phyloP scores from a whole-genome alignment of 108 stramenopile species.

The Bacterosira constricta region DNA sequence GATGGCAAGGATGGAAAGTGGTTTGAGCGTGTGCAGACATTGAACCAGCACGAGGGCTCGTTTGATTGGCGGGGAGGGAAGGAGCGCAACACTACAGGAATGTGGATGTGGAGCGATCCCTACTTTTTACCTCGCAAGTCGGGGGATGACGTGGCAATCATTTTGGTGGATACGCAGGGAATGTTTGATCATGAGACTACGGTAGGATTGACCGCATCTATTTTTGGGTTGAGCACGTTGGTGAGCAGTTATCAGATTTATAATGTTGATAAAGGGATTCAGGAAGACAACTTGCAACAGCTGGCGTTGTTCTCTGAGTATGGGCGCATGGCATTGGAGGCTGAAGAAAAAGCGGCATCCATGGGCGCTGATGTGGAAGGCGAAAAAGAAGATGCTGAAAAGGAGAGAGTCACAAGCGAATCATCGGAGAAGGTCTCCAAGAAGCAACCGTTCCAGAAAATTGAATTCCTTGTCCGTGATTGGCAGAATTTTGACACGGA shows the following conservation, averaged over 20 bases:
- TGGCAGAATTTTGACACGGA: slow-evolving; percentile 96
- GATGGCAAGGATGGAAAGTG: slow-evolving; percentile 60
- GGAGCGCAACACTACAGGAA: slow-evolving; percentile 97
- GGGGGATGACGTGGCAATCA: slow-evolving; percentile 81
- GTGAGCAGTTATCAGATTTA: slow-evolving; percentile 95
- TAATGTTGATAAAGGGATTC: slow-evolving; percentile 97
- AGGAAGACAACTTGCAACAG: slow-evolving; percentile 99
- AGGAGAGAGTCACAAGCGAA: slow-evolving; percentile 6
- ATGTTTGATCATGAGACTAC: slow-evolving; percentile 99
- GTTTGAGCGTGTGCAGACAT: slow-evolving; percentile 63
- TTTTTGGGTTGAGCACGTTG: slow-evolving; percentile 96
- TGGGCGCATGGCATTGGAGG: slow-evolving; percentile 89
- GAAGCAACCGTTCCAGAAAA: slow-evolving; percentile 91
- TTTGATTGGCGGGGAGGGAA: slow-evolving; percentile 96
- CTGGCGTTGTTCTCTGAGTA: slow-evolving; percentile 98
- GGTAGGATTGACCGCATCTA: slow-evolving; percentile 94
- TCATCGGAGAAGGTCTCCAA: not conserved
- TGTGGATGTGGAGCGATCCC: slow-evolving; percentile 99
- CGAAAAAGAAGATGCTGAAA: not conserved
- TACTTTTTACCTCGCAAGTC: slow-evolving; percentile 67
- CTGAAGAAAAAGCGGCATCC: slow-evolving; percentile 55
- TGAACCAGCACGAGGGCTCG: slow-evolving; percentile 62
- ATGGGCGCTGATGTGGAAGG: slow-evolving; percentile 30
- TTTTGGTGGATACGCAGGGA: slow-evolving; percentile 99
- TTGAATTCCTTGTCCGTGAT: slow-evolving; percentile 98